Evolutionary conservation across 495 filamentous ascomycete genomes (phyloP), one percentile per base, ranked within the genome.

Genomic region (Annulohypoxylon stygium): DNA sequence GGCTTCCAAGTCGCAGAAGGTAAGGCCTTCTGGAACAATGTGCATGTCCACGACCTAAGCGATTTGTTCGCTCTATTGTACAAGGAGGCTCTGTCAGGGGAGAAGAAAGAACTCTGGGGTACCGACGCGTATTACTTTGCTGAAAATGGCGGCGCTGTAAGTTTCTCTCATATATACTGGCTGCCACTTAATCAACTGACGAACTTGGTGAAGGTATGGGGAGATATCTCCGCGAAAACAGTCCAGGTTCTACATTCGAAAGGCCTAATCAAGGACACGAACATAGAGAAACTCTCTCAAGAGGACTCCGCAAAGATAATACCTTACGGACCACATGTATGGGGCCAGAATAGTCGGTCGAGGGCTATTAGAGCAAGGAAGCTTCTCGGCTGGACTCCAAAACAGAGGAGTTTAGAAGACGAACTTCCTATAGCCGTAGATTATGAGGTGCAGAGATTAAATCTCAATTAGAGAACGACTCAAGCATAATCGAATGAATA

Each of bases 301-400:
- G 10, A 54, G 30, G 50, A 54, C 1, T 5, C 25, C 4, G 23
- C 50, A 10, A 26, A 54, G 11, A 54, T 33, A 30, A 12, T 12
- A 0, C 48, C 8, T 5, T 33, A n/a, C 3, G 50, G 20, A 5
- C 25, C 25, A 16, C 0, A 2, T 11, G 25, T 54, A 54, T 54
- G 50, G 50, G 50, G 50, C 14, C 50, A 54, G 30, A 54, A 54
- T 5, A 54, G 50, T 54, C 50, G 50, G 11, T 30, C 23, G 3
- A 54, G 25, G n/a, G 50, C 50, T 14, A 33, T 54, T 10, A 33
- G 50, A 33, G 50, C 25, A 33, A 33, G 25, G 11, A 54, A 54
- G 16, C 50, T 54, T n/a, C 50, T 54, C n/a, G 50, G 50, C 14
- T 54, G 50, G 50, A 8, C 25, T n/a, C 50, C 50, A 7, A 54